A percentile compares a stretch with the other conserved stretches of the same genome.
Conservation (phyloP, 108 stramenopile species). For the Chaetoceros muelleri region DNA sequence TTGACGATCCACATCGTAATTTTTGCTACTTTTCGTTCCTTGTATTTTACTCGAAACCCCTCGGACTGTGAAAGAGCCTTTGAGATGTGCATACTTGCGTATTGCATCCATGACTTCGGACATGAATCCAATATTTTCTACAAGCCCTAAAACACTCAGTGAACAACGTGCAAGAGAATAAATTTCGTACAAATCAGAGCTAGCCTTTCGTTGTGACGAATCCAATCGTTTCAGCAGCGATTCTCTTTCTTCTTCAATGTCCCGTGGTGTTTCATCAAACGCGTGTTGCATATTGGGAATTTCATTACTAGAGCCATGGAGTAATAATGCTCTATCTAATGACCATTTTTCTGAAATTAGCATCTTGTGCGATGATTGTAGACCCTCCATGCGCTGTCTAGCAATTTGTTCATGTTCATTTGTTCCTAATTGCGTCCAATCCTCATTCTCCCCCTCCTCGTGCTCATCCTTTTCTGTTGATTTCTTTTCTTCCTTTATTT, state of each 20-base stretch:
- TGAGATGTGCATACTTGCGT: constrained; percentile 22
- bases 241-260: constrained; percentile 28
- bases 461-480: constrained; percentile 1
- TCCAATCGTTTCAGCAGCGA: constrained; percentile 21
- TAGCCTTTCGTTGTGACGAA: constrained; percentile 16
- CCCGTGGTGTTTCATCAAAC: too few relatives aligned
- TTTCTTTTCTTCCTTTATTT: background rate
- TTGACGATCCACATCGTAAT: constrained; percentile 3
- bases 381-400: constrained; percentile 28
- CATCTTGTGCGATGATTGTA: constrained; percentile 14
- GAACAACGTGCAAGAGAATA: constrained; percentile 21
- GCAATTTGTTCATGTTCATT: constrained; percentile 30
- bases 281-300: background rate
- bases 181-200: constrained; percentile 33
- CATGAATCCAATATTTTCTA: constrained; percentile 25
- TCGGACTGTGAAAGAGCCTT: constrained; percentile 29
- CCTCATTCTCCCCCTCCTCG: constrained; percentile 1
- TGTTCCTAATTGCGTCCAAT: constrained; percentile 11
- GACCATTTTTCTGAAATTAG: constrained; percentile 47
- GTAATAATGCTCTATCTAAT: constrained; percentile 34
- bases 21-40: background rate
- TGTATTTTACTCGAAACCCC: constrained; percentile 31
- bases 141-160: constrained; percentile 18
- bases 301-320: constrained; percentile 17
- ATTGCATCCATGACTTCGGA: constrained; percentile 22